These are phyloP conservation scores for Asterochloris erici DNA, from an alignment of 139 green algal species.

Conservation along the genomic window DNA sequence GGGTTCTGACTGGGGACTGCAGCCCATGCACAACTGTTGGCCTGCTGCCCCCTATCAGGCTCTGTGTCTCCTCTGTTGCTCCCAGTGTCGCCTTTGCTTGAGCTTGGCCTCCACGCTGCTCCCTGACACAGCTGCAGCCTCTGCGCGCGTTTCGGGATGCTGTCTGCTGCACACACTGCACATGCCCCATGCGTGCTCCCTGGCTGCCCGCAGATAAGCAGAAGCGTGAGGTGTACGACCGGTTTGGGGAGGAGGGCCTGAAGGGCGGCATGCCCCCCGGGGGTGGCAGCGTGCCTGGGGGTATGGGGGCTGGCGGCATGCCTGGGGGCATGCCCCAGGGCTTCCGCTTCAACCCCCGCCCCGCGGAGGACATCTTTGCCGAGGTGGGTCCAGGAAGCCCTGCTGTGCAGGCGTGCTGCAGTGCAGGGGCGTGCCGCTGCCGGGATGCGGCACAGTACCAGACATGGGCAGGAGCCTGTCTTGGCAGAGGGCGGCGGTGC, in stretches of 20 bases:
- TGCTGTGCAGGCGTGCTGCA: too few relatives aligned
- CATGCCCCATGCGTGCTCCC: constrained; percentile 35
- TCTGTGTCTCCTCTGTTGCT: too few relatives aligned
- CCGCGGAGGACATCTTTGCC: constrained; percentile 74
- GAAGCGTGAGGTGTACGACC: constrained; percentile 81
- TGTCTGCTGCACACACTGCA: not conserved
- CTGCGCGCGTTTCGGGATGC: not conserved
- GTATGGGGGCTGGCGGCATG: constrained; percentile 21
- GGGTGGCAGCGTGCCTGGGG: constrained; percentile 30
- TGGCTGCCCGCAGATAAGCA: constrained; percentile 64
- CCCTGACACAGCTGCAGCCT: too few relatives aligned
- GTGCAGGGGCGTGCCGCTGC: too few relatives aligned
- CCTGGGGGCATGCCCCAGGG: constrained; percentile 20
- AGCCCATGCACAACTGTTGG: too few relatives aligned
- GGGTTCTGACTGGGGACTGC: too few relatives aligned
- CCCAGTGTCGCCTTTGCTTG: too few relatives aligned
- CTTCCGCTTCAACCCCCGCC: constrained; percentile 49
- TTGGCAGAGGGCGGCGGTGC: too few relatives aligned
- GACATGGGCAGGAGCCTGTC: too few relatives aligned
- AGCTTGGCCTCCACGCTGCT: too few relatives aligned
- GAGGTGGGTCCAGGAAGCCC: constrained; percentile 37
- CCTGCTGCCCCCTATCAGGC: too few relatives aligned
- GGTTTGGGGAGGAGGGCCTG: constrained; percentile 82
- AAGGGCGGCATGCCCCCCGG: constrained; percentile 52
- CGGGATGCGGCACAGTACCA: too few relatives aligned